Conservation (phyloP, 352 stramenopile genomes). For the Pythium grandisporangium region DNA sequence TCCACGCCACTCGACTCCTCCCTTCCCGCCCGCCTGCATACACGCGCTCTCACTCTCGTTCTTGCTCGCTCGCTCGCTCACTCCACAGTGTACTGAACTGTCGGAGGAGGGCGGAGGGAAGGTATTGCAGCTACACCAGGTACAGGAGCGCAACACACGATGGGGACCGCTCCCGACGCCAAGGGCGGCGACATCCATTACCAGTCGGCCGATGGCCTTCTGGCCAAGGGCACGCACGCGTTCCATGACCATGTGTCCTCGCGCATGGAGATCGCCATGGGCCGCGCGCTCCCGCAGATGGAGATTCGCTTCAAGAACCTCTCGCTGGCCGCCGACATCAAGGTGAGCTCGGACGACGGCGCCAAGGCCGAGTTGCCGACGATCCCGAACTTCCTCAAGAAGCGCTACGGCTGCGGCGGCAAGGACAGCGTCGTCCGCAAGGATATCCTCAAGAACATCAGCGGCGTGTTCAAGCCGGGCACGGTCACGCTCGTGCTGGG, state of each 20-base stretch:
- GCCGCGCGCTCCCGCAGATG: constrained; percentile 11
- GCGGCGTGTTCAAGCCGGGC: constrained; percentile 15
- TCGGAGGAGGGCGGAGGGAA: too few species aligned
- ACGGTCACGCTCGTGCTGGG: constrained; percentile 19
- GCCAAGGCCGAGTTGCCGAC: constrained; percentile 10
- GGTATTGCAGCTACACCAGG: too few species aligned
- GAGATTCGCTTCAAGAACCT: constrained; percentile 15
- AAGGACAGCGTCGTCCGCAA: constrained; percentile 17
- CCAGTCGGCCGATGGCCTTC: constrained; percentile 7
- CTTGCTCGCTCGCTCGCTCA: too few species aligned
- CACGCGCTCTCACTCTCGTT: too few species aligned
- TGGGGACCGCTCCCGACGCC: too few species aligned
- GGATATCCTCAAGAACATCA: constrained; percentile 21
- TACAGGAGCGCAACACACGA: too few species aligned
- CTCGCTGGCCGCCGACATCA: constrained; percentile 7
- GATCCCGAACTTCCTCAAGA: constrained; percentile 13
- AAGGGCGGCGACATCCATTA: constrained; percentile 17
- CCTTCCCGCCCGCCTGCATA: too few species aligned
- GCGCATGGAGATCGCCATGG: constrained; percentile 7
- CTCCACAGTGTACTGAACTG: too few species aligned
- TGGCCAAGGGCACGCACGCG: constrained; percentile 10
- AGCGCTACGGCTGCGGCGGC: constrained; percentile 5
- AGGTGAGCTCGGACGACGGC: constrained; percentile 4
- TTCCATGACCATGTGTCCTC: constrained; percentile 12
- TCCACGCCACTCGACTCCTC: too few species aligned